Evolutionary conservation across 2,329 filamentous ascomycete species (phyloP), one percentile per base, ranked within the genome.

Genomic region (Aspergillus felis): DNA sequence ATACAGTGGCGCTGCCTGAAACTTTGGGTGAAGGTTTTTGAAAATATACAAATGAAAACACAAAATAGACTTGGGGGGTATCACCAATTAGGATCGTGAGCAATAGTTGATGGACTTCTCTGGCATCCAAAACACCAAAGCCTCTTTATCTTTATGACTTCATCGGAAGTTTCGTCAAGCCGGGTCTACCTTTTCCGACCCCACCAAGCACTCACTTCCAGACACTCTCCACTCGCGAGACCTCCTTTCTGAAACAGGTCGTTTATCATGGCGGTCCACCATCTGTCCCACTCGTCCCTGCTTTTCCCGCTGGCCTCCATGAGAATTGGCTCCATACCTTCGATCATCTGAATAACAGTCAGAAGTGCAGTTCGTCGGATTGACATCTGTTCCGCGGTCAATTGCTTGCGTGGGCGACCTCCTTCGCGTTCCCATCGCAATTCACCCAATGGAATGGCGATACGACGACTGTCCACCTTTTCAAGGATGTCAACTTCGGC

Each of bases 261-360:
- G 50, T 85, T 84, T 82, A 91, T 93, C 88, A 96, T 90, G 74
- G 88, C 90, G 44, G 87, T 86, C 76, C 90, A 86, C 92, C 92
- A 97, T 46, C 86, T 81, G 72, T 95, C 90, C 92, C 92, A 97
- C 76, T 97, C 92, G 65, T 96, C 91, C 69, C 90, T 86, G 67
- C 88, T 91, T 79, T 96, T 96, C 14, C 88, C 89, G 68, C 89
- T 95, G 49, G 86, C 85, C 67, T 96, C 89, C 65, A 89, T 85
- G 64, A 97, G 78, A 57, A 94, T 77, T 4, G 91, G 90, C 74
- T 97, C 92, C 66, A 97, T 78, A 61, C 88, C 88, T 71, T 94
- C 90, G 54, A 96, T 90, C 81, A 91, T 84, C 70, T 92, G 89
- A 53, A 95, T 84, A 5, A 92, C 86, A 2, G 89, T 91, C 69